phyloP scores from a whole-genome alignment of 2,329 filamentous ascomycete genomes.

The Orbilia oligospora region DNA sequence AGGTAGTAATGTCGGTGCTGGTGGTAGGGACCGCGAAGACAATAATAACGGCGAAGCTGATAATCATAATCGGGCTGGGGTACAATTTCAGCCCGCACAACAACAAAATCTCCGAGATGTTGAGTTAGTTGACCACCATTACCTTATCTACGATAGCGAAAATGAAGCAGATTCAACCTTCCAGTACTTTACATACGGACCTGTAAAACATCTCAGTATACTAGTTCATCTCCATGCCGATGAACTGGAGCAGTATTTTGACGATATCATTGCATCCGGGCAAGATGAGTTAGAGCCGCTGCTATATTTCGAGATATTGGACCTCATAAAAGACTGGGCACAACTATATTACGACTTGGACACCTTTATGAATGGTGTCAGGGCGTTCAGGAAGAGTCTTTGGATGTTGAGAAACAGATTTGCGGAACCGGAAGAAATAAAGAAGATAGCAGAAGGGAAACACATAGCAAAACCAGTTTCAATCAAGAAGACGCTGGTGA shows the following conservation, averaged over 20 bases:
- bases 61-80: neutral
- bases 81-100: neutral
- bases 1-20: neutral
- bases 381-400: slow-evolving; percentile 32
- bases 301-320: slow-evolving; percentile 2
- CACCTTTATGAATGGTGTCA: slow-evolving; percentile 16
- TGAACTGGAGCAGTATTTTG: slow-evolving; percentile 26
- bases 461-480: slow-evolving; percentile 1
- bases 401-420: slow-evolving; percentile 18
- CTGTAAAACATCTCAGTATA: slow-evolving; percentile 12
- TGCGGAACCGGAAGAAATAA: slow-evolving; percentile 2
- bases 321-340: slow-evolving; percentile 13
- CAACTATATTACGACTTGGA: slow-evolving; percentile 22
- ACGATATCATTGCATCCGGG: neutral
- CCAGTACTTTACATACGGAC: slow-evolving; percentile 23
- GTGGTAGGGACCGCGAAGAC: too few relatives aligned
- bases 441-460: slow-evolving; percentile 28
- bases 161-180: neutral
- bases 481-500: neutral
- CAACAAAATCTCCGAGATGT: neutral
- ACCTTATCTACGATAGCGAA: too few relatives aligned
- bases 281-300: neutral
- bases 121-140: too few relatives aligned
- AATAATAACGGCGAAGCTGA: too few relatives aligned
- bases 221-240: slow-evolving; percentile 11